phyloP scores from a whole-genome alignment of 345 rosid genomes.

The Murraya koenigii region DNA sequence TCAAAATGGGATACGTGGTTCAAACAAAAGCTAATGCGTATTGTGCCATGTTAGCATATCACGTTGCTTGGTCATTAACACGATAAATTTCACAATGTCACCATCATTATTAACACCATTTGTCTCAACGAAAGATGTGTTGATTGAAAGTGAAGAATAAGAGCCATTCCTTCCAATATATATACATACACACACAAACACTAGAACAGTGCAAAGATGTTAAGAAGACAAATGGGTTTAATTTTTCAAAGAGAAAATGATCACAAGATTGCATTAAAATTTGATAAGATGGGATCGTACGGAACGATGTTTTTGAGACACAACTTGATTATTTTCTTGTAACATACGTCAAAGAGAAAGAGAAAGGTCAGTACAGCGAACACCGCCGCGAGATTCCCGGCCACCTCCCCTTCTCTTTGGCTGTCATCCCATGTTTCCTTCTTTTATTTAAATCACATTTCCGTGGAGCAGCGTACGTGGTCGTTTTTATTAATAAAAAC shows the following conservation, averaged over 20 bases:
- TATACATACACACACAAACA: too few relatives aligned
- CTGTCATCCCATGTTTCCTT: constrained; percentile 1
- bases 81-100: background rate
- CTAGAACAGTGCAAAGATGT: background rate
- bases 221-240: background rate
- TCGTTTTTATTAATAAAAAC: background rate
- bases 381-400: constrained; percentile 44
- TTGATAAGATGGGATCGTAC: background rate
- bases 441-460: background rate
- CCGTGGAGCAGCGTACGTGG: background rate
- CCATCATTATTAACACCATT: background rate
- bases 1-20: background rate
- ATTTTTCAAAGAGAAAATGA: background rate
- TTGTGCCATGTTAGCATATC: background rate
- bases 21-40: background rate
- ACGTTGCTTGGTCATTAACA: background rate
- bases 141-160: background rate
- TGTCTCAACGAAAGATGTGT: background rate
- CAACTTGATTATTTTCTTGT: constrained; percentile 3
- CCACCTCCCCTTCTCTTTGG: constrained; percentile 5
- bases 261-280: constrained; percentile 19
- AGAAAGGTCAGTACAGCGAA: constrained; percentile 9
- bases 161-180: background rate
- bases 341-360: constrained; percentile 15
- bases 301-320: background rate